phyloP scores from a whole-genome alignment of 371 early-diverging fungal species.

The Vairimorpha necatrix region DNA sequence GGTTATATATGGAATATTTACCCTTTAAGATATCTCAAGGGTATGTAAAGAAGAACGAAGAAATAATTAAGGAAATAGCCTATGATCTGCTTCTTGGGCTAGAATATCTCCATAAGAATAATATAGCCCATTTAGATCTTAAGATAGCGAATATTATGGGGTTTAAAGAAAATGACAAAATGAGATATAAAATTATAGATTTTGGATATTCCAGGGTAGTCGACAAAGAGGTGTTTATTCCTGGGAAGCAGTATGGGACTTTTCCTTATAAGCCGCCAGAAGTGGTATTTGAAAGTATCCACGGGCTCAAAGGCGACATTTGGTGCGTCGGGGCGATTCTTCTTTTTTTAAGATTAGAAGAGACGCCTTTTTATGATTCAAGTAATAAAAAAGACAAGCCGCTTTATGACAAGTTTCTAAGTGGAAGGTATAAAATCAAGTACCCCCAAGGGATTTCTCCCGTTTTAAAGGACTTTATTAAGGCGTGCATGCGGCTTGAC shows the following conservation, averaged over 20 bases:
- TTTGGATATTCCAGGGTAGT: conserved; percentile 62
- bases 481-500: conserved; percentile 53
- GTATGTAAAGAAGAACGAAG: conserved; percentile 56
- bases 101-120: conserved; percentile 57
- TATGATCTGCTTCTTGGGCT: conserved; percentile 57
- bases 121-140: conserved; percentile 65
- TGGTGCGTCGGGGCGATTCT: conserved; percentile 63
- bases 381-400: conserved; percentile 46
- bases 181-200: conserved; percentile 64
- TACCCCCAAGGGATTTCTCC: conserved; percentile 48
- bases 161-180: conserved; percentile 16
- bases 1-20: conserved; percentile 63
- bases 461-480: conserved; percentile 60
- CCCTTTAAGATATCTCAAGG: conserved; percentile 48
- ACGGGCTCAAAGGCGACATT: conserved; percentile 63
- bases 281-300: conserved; percentile 56
- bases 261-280: conserved; percentile 66
- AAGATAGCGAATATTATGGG: conserved; percentile 66
- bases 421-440: conserved; percentile 36
- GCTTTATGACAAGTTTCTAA: conserved; percentile 53
- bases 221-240: conserved; percentile 42
- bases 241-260: conserved; percentile 64
- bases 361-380: conserved; percentile 57
- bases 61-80: conserved; percentile 57
- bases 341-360: conserved; percentile 51